phyloP scores from a whole-genome alignment of 140 eudicot species.

The Erigeron philadelphicus region DNA sequence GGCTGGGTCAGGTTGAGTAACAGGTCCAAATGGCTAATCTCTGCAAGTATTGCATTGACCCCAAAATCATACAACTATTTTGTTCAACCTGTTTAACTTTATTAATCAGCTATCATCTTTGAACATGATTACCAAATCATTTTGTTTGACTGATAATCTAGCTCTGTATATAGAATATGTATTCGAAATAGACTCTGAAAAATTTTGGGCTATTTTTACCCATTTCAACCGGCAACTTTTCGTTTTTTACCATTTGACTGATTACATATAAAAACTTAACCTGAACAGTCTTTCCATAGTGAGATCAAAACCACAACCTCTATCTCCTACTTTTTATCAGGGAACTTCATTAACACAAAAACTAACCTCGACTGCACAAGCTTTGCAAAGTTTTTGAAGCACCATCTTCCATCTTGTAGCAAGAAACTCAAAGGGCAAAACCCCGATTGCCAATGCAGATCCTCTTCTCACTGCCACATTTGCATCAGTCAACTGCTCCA shows the following conservation, averaged over 20 bases:
- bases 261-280: constrained; percentile 8
- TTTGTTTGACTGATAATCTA: too few species aligned
- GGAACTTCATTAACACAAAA: neutral
- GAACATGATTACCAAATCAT: neutral
- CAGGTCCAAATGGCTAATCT: neutral
- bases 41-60: neutral
- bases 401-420: constrained; percentile 65
- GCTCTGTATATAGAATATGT: neutral
- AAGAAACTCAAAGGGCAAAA: constrained; percentile 75
- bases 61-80: neutral
- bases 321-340: constrained; percentile 3
- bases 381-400: constrained; percentile 62
- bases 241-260: neutral
- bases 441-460: constrained; percentile 88
- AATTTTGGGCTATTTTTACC: too few species aligned
- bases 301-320: neutral
- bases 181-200: too few species aligned
- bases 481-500: constrained; percentile 71
- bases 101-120: neutral
- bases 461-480: constrained; percentile 98
- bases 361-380: constrained; percentile 82
- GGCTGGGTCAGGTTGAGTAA: neutral
- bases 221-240: too few species aligned
- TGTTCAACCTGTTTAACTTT: neutral
- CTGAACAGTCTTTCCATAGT: neutral